phyloP scores from a whole-genome alignment of 2,329 filamentous ascomycete genomes.

The Arthrobotrys sinensis region DNA sequence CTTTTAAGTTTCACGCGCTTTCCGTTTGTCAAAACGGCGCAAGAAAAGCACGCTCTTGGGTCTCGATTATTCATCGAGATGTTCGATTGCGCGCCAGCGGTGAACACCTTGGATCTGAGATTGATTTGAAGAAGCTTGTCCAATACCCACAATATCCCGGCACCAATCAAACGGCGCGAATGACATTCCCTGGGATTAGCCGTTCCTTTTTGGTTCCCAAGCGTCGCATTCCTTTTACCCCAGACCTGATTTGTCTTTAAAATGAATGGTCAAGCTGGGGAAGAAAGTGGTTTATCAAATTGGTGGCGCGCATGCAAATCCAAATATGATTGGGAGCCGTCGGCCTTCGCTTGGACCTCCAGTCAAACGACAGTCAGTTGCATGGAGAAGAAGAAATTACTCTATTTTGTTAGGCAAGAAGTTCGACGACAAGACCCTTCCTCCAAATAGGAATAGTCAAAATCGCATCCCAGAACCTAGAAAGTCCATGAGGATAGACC shows the following conservation, averaged over 20 bases:
- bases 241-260: slow-evolving; percentile 45
- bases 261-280: slow-evolving; percentile 47
- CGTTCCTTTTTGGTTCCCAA: slow-evolving; percentile 30
- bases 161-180: slow-evolving; percentile 46
- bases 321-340: slow-evolving; percentile 44
- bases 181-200: slow-evolving; percentile 21
- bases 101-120: slow-evolving; percentile 17
- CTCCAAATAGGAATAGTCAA: slow-evolving; percentile 40
- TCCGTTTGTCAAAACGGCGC: slow-evolving; percentile 35
- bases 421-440: slow-evolving; percentile 14
- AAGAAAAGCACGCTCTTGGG: slow-evolving; percentile 3
- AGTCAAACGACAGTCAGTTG: slow-evolving; percentile 31
- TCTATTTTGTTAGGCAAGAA: slow-evolving; percentile 38
- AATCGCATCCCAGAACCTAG: slow-evolving; percentile 45
- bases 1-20: slow-evolving; percentile 51
- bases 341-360: slow-evolving; percentile 55
- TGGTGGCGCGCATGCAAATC: slow-evolving; percentile 48
- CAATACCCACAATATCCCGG: slow-evolving; percentile 24
- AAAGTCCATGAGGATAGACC: slow-evolving; percentile 33
- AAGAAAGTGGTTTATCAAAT: slow-evolving; percentile 56
- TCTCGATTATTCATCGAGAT: slow-evolving; percentile 27
- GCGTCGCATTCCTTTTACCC: slow-evolving; percentile 55
- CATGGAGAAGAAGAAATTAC: slow-evolving; percentile 57
- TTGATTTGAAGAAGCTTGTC: slow-evolving; percentile 13
- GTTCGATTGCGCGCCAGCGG: slow-evolving; percentile 32